Conservation (phyloP, 345 rosid species). For the Brassica juncea region DNA sequence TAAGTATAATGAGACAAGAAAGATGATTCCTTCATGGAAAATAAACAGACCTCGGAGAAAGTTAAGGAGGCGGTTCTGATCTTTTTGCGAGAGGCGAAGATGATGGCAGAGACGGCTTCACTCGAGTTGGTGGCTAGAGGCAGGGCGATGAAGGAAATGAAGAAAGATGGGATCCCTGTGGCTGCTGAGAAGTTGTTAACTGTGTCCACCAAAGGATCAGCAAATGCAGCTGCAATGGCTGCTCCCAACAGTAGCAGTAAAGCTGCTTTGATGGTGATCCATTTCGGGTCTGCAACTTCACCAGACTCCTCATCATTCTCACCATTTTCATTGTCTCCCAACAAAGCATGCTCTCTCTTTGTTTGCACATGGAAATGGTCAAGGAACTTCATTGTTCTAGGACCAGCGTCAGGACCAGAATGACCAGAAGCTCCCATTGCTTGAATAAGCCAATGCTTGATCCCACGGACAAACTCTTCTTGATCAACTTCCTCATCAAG, state of each 20-base stretch:
- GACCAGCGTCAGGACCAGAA: conserved; percentile 44
- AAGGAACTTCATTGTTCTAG: conserved; percentile 51
- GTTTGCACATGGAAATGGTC: conserved; percentile 62
- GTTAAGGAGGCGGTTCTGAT: conserved; percentile 80
- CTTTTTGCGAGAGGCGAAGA: conserved; percentile 78
- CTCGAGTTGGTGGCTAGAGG: conserved; percentile 97
- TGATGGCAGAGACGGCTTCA: conserved; percentile 93
- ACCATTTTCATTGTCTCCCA: conserved; percentile 60
- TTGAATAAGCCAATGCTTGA: conserved; percentile 55
- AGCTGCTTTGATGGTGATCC: conserved; percentile 72
- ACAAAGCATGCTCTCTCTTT: conserved; percentile 61
- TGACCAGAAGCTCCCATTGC: conserved; percentile 47
- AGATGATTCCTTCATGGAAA: background rate
- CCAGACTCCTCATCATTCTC: conserved; percentile 56
- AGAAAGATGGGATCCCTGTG: conserved; percentile 93
- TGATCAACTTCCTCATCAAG: conserved; percentile 39
- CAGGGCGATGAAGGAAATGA: conserved; percentile 87
- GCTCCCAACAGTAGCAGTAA: conserved; percentile 70
- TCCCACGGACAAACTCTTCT: conserved; percentile 59
- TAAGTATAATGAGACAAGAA: conserved; percentile 4
- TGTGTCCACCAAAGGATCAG: conserved; percentile 92
- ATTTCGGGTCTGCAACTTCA: conserved; percentile 50
- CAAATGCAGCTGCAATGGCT: conserved; percentile 81
- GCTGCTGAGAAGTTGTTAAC: conserved; percentile 86
- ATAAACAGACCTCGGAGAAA: conserved; percentile 71